A percentile compares a stretch with the other conserved stretches of the same genome.
Evolutionary conservation across 2,329 filamentous ascomycete genomes (phyloP).

Genomic region (Penicillium verrucosum): DNA sequence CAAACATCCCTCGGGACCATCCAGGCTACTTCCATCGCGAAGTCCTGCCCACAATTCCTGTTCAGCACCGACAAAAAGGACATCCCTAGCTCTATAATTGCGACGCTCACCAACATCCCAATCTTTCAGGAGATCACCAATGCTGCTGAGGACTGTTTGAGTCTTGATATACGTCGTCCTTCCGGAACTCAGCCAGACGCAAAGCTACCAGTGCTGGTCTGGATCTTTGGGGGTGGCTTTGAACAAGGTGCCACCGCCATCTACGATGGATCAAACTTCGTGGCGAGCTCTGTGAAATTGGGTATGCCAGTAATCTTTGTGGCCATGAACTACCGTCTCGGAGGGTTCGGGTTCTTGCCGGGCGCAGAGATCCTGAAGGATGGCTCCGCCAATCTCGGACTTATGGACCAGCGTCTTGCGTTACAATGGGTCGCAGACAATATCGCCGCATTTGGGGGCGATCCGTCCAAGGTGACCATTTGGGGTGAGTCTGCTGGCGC

Average conservation of each 20-base stretch:
- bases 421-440: slow-evolving; percentile 76
- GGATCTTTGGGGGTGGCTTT: slow-evolving; percentile 65
- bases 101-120: slow-evolving; percentile 53
- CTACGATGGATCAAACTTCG: slow-evolving; percentile 37
- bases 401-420: slow-evolving; percentile 69
- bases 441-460: slow-evolving; percentile 73
- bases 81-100: slow-evolving; percentile 47
- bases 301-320: slow-evolving; percentile 70
- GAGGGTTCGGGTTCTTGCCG: slow-evolving; percentile 70
- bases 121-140: slow-evolving; percentile 56
- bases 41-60: slow-evolving; percentile 70
- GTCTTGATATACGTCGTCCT: slow-evolving; percentile 59
- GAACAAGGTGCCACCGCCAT: slow-evolving; percentile 47
- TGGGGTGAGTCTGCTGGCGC: slow-evolving; percentile 71
- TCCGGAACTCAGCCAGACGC: slow-evolving; percentile 52
- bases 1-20: slow-evolving; percentile 58
- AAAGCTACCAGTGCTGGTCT: slow-evolving; percentile 65
- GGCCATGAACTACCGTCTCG: slow-evolving; percentile 73
- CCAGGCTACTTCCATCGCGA: slow-evolving; percentile 56
- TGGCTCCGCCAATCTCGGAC: slow-evolving; percentile 66
- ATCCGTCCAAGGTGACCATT: slow-evolving; percentile 73
- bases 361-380: slow-evolving; percentile 66
- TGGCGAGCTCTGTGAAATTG: slow-evolving; percentile 41
- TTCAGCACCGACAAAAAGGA: slow-evolving; percentile 50
- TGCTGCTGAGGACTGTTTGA: slow-evolving; percentile 63